Conservation (phyloP, 331 rosid genomes). For the Spiraea crenata region DNA sequence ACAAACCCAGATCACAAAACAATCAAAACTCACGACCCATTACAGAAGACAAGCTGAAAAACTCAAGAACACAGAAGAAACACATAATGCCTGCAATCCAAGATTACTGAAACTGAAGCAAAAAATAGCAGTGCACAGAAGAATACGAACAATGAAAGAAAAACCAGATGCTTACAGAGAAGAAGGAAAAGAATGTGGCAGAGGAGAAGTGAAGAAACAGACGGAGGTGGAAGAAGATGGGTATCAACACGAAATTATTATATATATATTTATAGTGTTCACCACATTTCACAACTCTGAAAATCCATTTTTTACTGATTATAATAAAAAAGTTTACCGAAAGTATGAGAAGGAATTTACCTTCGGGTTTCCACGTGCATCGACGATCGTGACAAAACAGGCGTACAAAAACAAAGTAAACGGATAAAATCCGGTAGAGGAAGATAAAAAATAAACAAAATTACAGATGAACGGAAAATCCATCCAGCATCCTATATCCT, state of each 20-base stretch:
- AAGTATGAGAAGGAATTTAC: slow-evolving; percentile 43
- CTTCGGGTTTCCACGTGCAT: slow-evolving; percentile 53
- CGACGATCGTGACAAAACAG: slow-evolving; percentile 52
- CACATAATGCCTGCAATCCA: slow-evolving; percentile 35
- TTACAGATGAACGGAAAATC: slow-evolving; percentile 18
- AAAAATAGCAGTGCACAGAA: slow-evolving; percentile 23
- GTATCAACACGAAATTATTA: slow-evolving; percentile 35
- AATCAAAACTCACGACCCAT: slow-evolving; percentile 33
- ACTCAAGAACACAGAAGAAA: slow-evolving; percentile 19
- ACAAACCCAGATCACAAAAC: slow-evolving; percentile 54
- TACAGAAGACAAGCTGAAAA: slow-evolving; percentile 27
- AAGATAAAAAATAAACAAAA: not conserved
- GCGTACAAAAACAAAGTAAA: slow-evolving; percentile 21
- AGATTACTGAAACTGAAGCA: slow-evolving; percentile 27
- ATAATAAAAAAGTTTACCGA: slow-evolving; percentile 24
- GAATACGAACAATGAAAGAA: slow-evolving; percentile 10
- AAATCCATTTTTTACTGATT: slow-evolving; percentile 31
- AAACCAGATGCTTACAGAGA: slow-evolving; percentile 51
- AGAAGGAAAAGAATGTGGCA: slow-evolving; percentile 25
- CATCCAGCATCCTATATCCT: slow-evolving; percentile 33
- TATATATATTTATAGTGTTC: slow-evolving; percentile 19
- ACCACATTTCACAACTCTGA: slow-evolving; percentile 7
- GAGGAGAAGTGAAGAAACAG: slow-evolving; percentile 48
- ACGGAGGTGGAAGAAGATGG: slow-evolving; percentile 41
- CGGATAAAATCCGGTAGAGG: slow-evolving; percentile 18